Percentiles rank a stretch among this genome's conserved stretches.
phyloP scores from a whole-genome alignment of 2,329 filamentous ascomycete genomes.

The Purpureocillium takamizusanense region DNA sequence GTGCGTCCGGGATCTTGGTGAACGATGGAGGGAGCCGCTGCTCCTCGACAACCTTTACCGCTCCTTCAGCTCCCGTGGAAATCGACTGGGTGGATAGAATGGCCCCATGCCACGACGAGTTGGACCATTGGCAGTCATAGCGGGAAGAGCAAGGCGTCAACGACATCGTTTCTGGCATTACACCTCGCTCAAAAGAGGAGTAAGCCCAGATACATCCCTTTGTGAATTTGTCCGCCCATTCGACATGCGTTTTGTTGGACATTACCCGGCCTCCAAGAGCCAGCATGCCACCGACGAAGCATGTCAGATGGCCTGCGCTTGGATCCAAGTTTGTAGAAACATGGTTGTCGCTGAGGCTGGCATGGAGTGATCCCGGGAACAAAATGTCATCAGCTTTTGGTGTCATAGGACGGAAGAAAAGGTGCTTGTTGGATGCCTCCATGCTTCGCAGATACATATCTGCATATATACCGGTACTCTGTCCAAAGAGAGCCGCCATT shows the following conservation, averaged over 20 bases:
- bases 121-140: conserved; percentile 23
- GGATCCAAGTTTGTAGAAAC: conserved; percentile 33
- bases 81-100: conserved; percentile 9
- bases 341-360: conserved; percentile 30
- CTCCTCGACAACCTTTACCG: conserved; percentile 15
- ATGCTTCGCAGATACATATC: conserved; percentile 55
- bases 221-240: conserved; percentile 36
- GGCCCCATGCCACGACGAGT: conserved; percentile 24
- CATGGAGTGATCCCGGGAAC: conserved; percentile 37
- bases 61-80: conserved; percentile 8
- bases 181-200: conserved; percentile 36
- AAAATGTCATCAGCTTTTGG: conserved; percentile 54
- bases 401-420: conserved; percentile 63
- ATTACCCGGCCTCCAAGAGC: conserved; percentile 53
- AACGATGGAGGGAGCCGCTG: conserved; percentile 46
- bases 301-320: conserved; percentile 46
- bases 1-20: conserved; percentile 42
- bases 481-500: conserved; percentile 56
- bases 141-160: conserved; percentile 27
- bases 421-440: conserved; percentile 47
- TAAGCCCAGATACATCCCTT: conserved; percentile 51
- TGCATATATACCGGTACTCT: conserved; percentile 48
- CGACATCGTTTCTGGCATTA: conserved; percentile 45
- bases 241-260: conserved; percentile 31
- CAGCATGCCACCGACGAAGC: conserved; percentile 58